Evolutionary conservation across 441 rosid genomes (phyloP), one percentile per base, ranked within the genome.

Genomic region (Adansonia gregorii): DNA sequence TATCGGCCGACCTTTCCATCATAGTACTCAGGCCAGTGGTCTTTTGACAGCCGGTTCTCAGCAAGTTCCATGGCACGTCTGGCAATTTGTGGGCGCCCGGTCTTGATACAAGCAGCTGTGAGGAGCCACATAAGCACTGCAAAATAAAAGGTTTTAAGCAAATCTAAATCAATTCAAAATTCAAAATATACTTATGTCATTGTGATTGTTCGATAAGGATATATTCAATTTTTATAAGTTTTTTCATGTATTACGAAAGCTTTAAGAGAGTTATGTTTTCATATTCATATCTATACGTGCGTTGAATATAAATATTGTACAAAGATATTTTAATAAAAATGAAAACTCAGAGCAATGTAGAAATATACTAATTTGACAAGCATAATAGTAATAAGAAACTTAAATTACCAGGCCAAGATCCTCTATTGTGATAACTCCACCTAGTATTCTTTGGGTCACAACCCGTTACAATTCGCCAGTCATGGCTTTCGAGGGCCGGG

Each of bases 111-210:
- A 0, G 81, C 86, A 0, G 88, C 86, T 12, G 84, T 80, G 6
- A 85, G 85, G 4, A 85, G 83, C 88, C 88, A 85, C 19, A 82
- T 72, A 72, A 85, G 84, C 71, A 83, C 88, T 83, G 85, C 84
- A 78, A 61, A 27, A 9, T 54, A 56, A 27, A 68, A 54, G 59
- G 1, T 11, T 12, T 19, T 46, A n/a, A 19, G 20, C 68, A 35
- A 35, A 68, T 19, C 4, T 43, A 46, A 5, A 11, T 39, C 41
- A 69, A 63, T 51, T 22, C n/a, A 10, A 22, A 11, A 48, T 48
- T 27, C 35, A 27, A 27, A 27, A 27, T 27, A 27, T 27, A 27
- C 35, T 27, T 1, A 27, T 27, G 35, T 27, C 35, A 27, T 27
- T 27, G 35, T 27, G 35, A 27, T 27, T 27, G 3, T 27, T 27